Conservation (phyloP, 345 rosid species). For the Turnera subulata region DNA sequence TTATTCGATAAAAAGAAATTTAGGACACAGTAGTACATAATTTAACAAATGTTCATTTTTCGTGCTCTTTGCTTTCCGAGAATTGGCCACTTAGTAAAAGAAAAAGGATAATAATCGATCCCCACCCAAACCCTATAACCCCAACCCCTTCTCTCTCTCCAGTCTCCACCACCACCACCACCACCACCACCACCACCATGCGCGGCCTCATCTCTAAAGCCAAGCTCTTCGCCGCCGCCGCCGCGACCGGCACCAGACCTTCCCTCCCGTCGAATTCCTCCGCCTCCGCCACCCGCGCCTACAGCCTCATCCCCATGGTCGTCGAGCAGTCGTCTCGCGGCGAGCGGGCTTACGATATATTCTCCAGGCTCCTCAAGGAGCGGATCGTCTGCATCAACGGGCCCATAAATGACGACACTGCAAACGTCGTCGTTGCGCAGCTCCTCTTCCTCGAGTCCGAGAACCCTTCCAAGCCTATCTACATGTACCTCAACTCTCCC, state of each 20-base stretch:
- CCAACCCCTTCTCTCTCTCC: neutral
- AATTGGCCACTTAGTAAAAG: no score
- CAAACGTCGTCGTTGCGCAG: slow-evolving; percentile 97
- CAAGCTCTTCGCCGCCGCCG: slow-evolving; percentile 18
- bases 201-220: slow-evolving; percentile 20
- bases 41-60: no score
- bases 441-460: slow-evolving; percentile 97
- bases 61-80: no score
- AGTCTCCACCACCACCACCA: neutral
- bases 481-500: slow-evolving; percentile 97
- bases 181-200: slow-evolving; percentile 10
- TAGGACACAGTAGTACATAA: no score
- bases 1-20: no score
- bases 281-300: slow-evolving; percentile 32
- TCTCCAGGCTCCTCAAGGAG: slow-evolving; percentile 92
- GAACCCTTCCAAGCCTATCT: slow-evolving; percentile 93
- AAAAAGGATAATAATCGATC: no score
- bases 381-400: slow-evolving; percentile 93
- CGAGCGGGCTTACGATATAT: slow-evolving; percentile 94
- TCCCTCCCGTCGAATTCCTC: neutral
- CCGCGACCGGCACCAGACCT: neutral
- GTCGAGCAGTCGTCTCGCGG: slow-evolving; percentile 96
- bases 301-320: slow-evolving; percentile 88
- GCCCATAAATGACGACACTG: slow-evolving; percentile 80
- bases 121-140: neutral